A percentile compares a stretch with the other conserved stretches of the same genome.
These are phyloP conservation scores for Alloteropsis angusta DNA, from an alignment of 202 grass and related monocot genomes.

Conservation along the genomic window DNA sequence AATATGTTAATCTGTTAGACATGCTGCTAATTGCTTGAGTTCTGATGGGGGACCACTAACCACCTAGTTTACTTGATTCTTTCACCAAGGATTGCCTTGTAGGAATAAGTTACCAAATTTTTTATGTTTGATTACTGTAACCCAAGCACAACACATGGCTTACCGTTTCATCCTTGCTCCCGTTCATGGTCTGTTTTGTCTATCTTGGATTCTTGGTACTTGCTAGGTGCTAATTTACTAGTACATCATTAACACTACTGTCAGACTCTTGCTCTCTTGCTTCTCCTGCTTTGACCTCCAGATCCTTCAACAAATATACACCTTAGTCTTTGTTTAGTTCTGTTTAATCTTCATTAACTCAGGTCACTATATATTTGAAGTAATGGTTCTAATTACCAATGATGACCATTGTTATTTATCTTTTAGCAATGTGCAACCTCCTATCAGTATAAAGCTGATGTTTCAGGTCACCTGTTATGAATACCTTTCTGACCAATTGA, in stretches of 20 bases:
- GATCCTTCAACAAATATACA: not conserved
- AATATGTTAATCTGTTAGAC: conserved; percentile 22
- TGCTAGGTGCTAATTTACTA: not conserved
- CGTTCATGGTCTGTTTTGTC: not conserved
- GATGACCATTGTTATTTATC: conserved; percentile 2
- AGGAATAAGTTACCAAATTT: not conserved
- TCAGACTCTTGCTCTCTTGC: not conserved
- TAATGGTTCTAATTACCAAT: not conserved
- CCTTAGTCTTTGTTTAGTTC: not conserved
- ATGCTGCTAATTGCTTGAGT: not conserved
- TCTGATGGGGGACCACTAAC: conserved; percentile 4
- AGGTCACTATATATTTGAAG: not conserved
- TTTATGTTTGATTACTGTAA: conserved; percentile 2
- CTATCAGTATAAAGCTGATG: not conserved
- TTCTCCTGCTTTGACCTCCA: not conserved
- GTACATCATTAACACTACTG: not conserved
- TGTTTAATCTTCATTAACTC: not conserved
- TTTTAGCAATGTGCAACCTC: not conserved
- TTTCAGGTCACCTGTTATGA: conserved; percentile 3
- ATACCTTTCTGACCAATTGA: conserved; percentile 13
- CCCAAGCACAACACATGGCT: conserved; percentile 24
- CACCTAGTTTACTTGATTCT: not conserved
- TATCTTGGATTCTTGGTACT: not conserved
- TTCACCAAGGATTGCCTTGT: not conserved
- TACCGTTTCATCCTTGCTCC: not conserved